Percentiles rank a stretch among this genome's conserved stretches.
These are phyloP conservation scores for Coniferiporia sulphurascens DNA, from an alignment of 1,284 basidiomycete species.

Conservation along the genomic window DNA sequence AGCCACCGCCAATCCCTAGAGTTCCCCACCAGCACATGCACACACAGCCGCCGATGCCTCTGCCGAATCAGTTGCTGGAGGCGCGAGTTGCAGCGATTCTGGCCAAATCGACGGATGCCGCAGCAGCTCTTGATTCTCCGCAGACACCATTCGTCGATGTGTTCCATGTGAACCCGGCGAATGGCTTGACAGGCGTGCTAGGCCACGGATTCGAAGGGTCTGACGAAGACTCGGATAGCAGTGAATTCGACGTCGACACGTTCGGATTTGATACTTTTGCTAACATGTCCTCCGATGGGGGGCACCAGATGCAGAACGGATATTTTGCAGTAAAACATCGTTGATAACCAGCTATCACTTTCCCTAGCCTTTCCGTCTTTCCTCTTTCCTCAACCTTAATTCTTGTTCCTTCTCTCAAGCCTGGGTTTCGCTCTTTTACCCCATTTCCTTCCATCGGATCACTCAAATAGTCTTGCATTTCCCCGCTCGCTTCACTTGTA, in stretches of 20 bases:
- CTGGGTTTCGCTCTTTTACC: too few relatives aligned
- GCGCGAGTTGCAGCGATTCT: conserved; percentile 76
- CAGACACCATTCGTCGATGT: conserved; percentile 76
- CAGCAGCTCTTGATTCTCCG: conserved; percentile 44
- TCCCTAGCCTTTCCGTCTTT: not conserved
- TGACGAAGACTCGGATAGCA: conserved; percentile 36
- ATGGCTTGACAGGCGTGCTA: conserved; percentile 29
- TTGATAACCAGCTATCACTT: conserved; percentile 2
- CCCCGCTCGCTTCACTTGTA: not conserved
- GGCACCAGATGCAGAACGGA: conserved; percentile 9
- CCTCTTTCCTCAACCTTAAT: not conserved
- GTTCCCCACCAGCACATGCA: conserved; percentile 24
- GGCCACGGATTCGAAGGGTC: conserved; percentile 34
- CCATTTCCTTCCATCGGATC: too few relatives aligned
- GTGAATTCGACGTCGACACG: conserved; percentile 60
- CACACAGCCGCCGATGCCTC: conserved; percentile 17
- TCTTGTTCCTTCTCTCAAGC: not conserved
- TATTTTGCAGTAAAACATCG: conserved; percentile 2
- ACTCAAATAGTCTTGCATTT: not conserved
- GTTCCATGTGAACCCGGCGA: conserved; percentile 46
- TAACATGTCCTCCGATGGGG: conserved; percentile 36
- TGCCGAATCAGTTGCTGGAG: conserved; percentile 58
- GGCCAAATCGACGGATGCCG: conserved; percentile 62
- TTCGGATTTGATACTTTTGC: conserved; percentile 62
- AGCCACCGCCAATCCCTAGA: conserved; percentile 21